Evolutionary conservation across 192 early-diverging fungal species (phyloP).

Genomic region (Coemansia sp.): DNA sequence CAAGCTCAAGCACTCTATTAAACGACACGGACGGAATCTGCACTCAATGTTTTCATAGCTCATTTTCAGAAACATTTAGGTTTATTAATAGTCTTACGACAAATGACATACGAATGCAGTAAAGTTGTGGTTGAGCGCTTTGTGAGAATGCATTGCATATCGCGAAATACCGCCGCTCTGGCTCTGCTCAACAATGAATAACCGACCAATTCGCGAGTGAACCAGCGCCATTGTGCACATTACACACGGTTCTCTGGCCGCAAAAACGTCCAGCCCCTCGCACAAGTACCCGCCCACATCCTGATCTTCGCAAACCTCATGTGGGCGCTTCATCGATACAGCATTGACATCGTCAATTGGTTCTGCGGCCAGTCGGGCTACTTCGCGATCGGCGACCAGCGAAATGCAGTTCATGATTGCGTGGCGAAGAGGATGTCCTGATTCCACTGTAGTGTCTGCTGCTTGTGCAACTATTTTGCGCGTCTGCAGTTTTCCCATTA

Average conservation of each 20-base stretch:
- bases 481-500: slow-evolving; percentile 54
- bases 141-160: slow-evolving; percentile 35
- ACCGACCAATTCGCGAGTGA: slow-evolving; percentile 85
- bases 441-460: slow-evolving; percentile 49
- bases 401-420: slow-evolving; percentile 80
- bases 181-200: slow-evolving; percentile 62
- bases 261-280: slow-evolving; percentile 78
- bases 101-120: slow-evolving; percentile 23
- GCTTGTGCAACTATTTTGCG: slow-evolving; percentile 54
- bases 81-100: not conserved
- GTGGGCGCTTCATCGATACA: slow-evolving; percentile 18
- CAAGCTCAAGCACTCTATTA: not conserved
- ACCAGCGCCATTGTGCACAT: slow-evolving; percentile 95
- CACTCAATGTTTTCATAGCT: slow-evolving; percentile 5
- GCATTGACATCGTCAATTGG: not conserved
- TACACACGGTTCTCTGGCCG: slow-evolving; percentile 81
- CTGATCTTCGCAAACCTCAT: not conserved
- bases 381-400: slow-evolving; percentile 60
- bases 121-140: slow-evolving; percentile 50
- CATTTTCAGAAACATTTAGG: not conserved
- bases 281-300: slow-evolving; percentile 66
- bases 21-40: not conserved
- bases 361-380: slow-evolving; percentile 14
- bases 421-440: slow-evolving; percentile 70
- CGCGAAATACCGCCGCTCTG: slow-evolving; percentile 24